Evolutionary conservation across 108 stramenopile species (phyloP), one percentile per base, ranked within the genome.

Genomic region (Epithemia pelagica): DNA sequence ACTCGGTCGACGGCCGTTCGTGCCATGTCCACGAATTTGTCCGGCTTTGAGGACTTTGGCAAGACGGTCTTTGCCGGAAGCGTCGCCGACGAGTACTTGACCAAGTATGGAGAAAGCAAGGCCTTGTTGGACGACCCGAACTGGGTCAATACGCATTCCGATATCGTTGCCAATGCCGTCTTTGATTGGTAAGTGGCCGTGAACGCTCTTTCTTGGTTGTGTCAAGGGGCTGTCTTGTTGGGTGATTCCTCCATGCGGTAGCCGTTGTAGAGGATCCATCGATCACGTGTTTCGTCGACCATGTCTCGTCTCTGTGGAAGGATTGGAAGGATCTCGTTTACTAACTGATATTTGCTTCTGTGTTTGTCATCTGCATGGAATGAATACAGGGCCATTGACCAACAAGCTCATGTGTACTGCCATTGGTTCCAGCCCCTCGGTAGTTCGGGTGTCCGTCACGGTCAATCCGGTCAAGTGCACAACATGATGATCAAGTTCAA

Each of bases 351-450:
- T n/a, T n/a, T n/a, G n/a, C n/a, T n/a, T n/a, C n/a, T n/a, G n/a
- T n/a, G n/a, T n/a, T n/a, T n/a, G n/a, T n/a, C n/a, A n/a, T n/a
- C n/a, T n/a, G n/a, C n/a, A n/a, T n/a, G n/a, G n/a, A n/a, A n/a
- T n/a, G 5, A 46, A 46, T 30, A 64, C 72, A 91, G 91, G 91
- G 93, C 93, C 55, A 74, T 87, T 54, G 96, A 96, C 62, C 85
- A 93, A 61, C 94, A 90, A 33, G 96, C 94, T 66, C 91, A 95
- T 76, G 86, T 88, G 53, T 96, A 90, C 85, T 94, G 92, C 81
- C 96, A 96, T 73, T 95, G 91, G 94, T 96, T 96, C 78, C 96
- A 96, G 68, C 96, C 96, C 54, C 87, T 95, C 91, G 96, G 89
- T 24, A 68, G 94, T 64, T 80, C 75, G 23, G 92, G 93, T 28